Percentiles rank a stretch among this genome's conserved stretches.
Conservation (phyloP, 805 yeast genomes). For the Ogataea allantospora region DNA sequence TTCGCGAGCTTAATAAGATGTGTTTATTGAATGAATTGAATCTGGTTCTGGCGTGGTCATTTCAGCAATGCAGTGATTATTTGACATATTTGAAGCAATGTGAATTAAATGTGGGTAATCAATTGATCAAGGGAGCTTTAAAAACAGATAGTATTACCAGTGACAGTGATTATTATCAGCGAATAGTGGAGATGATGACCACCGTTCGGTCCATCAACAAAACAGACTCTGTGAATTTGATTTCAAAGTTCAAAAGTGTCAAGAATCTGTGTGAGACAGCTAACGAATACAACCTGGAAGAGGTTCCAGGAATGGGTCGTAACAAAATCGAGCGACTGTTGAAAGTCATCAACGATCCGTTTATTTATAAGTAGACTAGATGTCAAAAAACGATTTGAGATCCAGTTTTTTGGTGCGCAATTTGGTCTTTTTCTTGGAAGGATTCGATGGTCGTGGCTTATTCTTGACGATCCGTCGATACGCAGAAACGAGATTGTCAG, state of each 20-base stretch:
- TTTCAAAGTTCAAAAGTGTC: conserved; percentile 48
- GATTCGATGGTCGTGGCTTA: neutral
- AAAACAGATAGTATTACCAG: conserved; percentile 30
- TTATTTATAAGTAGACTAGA: conserved; percentile 41
- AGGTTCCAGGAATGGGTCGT: conserved; percentile 49
- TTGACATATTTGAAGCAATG: conserved; percentile 33
- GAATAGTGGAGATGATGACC: conserved; percentile 45
- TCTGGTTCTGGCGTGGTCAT: conserved; percentile 52
- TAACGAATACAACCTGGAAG: conserved; percentile 30
- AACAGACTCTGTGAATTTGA: conserved; percentile 50
- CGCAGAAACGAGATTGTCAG: neutral
- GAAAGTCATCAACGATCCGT: conserved; percentile 47
- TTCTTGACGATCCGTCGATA: neutral
- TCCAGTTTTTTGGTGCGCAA: conserved; percentile 11
- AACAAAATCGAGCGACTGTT: conserved; percentile 42
- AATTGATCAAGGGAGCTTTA: conserved; percentile 40
- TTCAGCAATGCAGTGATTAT: conserved; percentile 52
- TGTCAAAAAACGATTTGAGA: conserved; percentile 21
- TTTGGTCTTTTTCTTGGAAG: conserved; percentile 7
- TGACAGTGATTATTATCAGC: conserved; percentile 41
- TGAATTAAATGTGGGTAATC: conserved; percentile 32
- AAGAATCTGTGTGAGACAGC: conserved; percentile 39
- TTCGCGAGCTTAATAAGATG: conserved; percentile 46
- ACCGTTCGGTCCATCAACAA: conserved; percentile 48
- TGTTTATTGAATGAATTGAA: conserved; percentile 50